Evolutionary conservation across 2,329 filamentous ascomycete genomes (phyloP), one percentile per base, ranked within the genome.

Genomic region (Periconia sp.): DNA sequence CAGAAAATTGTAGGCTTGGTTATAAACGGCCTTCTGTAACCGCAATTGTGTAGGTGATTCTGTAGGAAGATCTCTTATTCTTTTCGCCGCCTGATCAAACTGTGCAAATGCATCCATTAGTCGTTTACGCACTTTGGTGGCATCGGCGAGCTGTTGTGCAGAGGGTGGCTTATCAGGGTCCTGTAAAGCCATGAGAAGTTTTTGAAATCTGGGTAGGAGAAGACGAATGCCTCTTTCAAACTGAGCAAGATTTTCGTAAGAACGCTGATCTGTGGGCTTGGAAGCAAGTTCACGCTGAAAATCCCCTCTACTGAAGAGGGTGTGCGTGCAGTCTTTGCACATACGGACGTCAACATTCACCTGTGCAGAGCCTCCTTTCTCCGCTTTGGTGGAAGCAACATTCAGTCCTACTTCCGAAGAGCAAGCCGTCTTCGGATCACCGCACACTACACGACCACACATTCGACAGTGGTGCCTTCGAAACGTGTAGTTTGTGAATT

Each of bases 401-500:
- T 89, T 91, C 42, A 99, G 76, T 5, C 88, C 90, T 49, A 99
- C 82, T 63, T 96, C 90, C 9, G 80, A 85, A 1, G 94, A 99
- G 73, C 94, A 99, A 3, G 76, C 86, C 0, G 94, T 99, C 53
- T 85, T 82, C 0, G 84, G 84, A 73, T 99, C 94, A 13, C 91
- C 91, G 69, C 94, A 99, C 0, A 99, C 91, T 0, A 99, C 92
- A 42, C 89, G 85, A 3, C 94, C 94, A 66, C 94, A 99, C 74
- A 96, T 88, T 50, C 94, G 85, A 74, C 94, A 99, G 74, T 99
- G 94, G 72, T 97, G 94, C 61, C 94, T 82, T 64, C 94, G 85
- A 67, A 97, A 96, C 1, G 91, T 90, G 83, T 96, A 97, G 14
- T 87, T 89, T 1, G 91, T 89, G 73, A 99, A 99, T 52, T 96